phyloP scores from a whole-genome alignment of 768 basidiomycete species.

The Mycena capillaripes region DNA sequence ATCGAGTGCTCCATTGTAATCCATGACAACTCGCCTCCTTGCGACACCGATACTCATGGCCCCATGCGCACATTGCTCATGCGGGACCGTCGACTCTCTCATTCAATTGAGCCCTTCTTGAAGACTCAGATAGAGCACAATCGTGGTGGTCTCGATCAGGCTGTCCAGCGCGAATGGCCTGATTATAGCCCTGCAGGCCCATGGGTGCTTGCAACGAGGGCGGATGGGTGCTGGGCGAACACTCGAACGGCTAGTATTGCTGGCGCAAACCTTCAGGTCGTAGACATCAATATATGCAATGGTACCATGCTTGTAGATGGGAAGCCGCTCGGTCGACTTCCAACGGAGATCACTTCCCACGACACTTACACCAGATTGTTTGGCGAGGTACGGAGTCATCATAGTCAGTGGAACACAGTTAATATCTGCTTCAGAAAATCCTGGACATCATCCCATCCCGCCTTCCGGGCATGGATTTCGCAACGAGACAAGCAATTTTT shows the following conservation, averaged over 20 bases:
- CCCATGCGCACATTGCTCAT: constrained; percentile 35
- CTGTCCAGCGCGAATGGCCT: constrained; percentile 47
- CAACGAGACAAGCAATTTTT: constrained; percentile 39
- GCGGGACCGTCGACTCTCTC: too few relatives aligned
- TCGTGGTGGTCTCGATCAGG: constrained; percentile 45
- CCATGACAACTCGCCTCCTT: constrained; percentile 46
- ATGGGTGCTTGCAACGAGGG: constrained; percentile 4
- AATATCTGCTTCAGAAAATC: constrained; percentile 41
- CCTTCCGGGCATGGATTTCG: constrained; percentile 51
- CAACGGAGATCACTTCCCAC: constrained; percentile 49
- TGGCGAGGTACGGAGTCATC: constrained; percentile 44
- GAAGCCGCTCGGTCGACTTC: too few relatives aligned
- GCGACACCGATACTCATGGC: constrained; percentile 5
- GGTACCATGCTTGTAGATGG: constrained; percentile 57
- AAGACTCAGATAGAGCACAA: constrained; percentile 36
- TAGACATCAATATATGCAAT: constrained; percentile 57
- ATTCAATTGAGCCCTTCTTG: too few relatives aligned
- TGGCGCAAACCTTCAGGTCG: constrained; percentile 39
- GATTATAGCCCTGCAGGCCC: constrained; percentile 39
- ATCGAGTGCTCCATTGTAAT: constrained; percentile 50
- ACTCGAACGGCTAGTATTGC: constrained; percentile 36
- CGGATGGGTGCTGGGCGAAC: constrained; percentile 45
- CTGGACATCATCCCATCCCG: constrained; percentile 52
- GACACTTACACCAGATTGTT: constrained; percentile 53
- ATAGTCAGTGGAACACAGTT: background rate